Percentiles rank a stretch among this genome's conserved stretches.
These are phyloP conservation scores for Aspergillus pseudoglaucus DNA, from an alignment of 2,329 filamentous ascomycete species.

Conservation along the genomic window DNA sequence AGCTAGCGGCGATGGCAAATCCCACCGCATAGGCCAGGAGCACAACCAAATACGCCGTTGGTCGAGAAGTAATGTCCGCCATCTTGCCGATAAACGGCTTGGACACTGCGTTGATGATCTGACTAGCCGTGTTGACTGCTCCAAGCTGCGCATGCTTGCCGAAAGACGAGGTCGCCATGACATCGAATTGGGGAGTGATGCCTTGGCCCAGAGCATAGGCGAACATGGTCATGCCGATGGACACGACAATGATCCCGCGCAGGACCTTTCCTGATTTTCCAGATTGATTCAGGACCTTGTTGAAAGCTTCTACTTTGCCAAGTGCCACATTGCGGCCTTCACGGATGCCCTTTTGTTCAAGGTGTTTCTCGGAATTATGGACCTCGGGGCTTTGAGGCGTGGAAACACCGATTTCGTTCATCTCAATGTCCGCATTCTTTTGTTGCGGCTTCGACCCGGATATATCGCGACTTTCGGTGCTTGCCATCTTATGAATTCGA, in stretches of 20 bases:
- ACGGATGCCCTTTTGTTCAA: background rate
- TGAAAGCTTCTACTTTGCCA: slow-evolving; percentile 20
- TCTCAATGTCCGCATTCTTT: too few species aligned
- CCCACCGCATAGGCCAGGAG: slow-evolving; percentile 18
- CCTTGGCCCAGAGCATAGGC: slow-evolving; percentile 19
- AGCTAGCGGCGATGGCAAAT: slow-evolving; percentile 6
- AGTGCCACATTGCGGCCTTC: background rate
- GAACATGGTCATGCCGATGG: slow-evolving; percentile 22
- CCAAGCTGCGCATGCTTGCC: slow-evolving; percentile 12
- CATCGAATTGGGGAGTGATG: slow-evolving; percentile 15
- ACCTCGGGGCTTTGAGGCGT: too few species aligned
- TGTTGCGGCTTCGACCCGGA: too few species aligned
- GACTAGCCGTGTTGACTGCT: slow-evolving; percentile 11
- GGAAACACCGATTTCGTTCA: too few species aligned
- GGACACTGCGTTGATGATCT: slow-evolving; percentile 17
- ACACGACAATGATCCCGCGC: slow-evolving; percentile 14
- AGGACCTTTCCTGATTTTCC: slow-evolving; percentile 14
- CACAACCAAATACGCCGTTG: slow-evolving; percentile 10
- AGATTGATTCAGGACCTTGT: slow-evolving; percentile 19
- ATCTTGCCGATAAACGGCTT: slow-evolving; percentile 20
- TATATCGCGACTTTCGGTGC: too few species aligned
- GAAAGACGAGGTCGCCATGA: slow-evolving; percentile 17
- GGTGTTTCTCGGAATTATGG: too few species aligned
- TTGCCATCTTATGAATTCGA: too few species aligned
- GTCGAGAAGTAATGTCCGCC: slow-evolving; percentile 19